Evolutionary conservation across 805 yeast species (phyloP), one percentile per base, ranked within the genome.

Genomic region (Wickerhamomyces rabaulensis): DNA sequence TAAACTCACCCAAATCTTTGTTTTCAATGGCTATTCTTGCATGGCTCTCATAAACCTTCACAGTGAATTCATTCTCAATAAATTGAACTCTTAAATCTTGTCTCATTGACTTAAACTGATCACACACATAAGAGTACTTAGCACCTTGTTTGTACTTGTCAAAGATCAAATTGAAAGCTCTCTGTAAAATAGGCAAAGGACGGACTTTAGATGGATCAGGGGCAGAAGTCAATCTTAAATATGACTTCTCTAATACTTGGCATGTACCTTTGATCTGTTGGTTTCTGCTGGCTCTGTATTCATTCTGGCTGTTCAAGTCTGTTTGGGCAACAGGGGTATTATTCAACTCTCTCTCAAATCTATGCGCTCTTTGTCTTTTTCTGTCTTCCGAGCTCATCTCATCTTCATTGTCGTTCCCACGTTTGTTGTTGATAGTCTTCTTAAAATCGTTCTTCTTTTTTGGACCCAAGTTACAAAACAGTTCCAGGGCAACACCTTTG

Each of bases 41-140:
- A 64, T 92, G 95, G 3, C 82, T 75, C 64, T 89, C 94, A 64
- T 94, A 92, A 0, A 89, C 96, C 45, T 68, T 60, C 6, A 89
- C 78, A 0, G 97, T 79, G 60, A 94, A 87, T 39, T 77, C 81
- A 57, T 80, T 80, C 56, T 83, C 83, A 39, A 92, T 82, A 59
- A 86, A 86, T 66, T 92, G 99, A 9, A 92, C 97, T 3, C 95
- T 87, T 52, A 92, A 67, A 66, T 92, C 99, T 65, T 92, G 99
- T 56, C 99, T 74, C 49, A 94, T 75, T 0, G 97, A 87, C 65
- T 91, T 92, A 60, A 92, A 78, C 66, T 92, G 99, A 63, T 88
- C 94, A 60, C 92, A 84, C 12, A 87, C 65, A 63, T 92, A 92
- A 35, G 82, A 73, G 61, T 94, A 94, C 17, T 75, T 75, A 39